Conservation (phyloP, 768 basidiomycete species). For the Phlebiopsis gigantea region DNA sequence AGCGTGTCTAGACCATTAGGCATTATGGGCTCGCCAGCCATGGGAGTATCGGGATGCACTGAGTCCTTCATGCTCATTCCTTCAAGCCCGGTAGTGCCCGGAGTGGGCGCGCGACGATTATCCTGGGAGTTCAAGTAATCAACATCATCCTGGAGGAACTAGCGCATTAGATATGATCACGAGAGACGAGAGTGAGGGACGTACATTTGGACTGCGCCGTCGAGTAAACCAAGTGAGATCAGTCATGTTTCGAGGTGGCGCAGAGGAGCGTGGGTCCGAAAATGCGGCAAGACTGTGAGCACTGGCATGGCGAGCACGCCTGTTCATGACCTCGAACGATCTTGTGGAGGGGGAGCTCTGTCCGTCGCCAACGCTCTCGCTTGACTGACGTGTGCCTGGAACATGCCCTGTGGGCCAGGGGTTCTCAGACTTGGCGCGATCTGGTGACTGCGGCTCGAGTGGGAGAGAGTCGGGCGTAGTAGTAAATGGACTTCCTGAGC, state of each 20-base stretch:
- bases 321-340: constrained; percentile 46
- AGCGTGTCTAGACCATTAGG: constrained; percentile 34
- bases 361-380: constrained; percentile 29
- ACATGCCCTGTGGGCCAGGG: constrained; percentile 25
- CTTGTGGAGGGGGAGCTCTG: constrained; percentile 27
- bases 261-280: constrained; percentile 38
- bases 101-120: constrained; percentile 47
- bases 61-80: constrained; percentile 34
- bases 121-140: constrained; percentile 62
- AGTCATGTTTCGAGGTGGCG: constrained; percentile 48
- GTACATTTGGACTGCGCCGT: constrained; percentile 57
- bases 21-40: constrained; percentile 13
- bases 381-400: constrained; percentile 32
- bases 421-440: constrained; percentile 28
- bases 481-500: constrained; percentile 3
- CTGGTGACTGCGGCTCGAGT: constrained; percentile 23
- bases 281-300: constrained; percentile 35
- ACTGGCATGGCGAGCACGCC: constrained; percentile 50
- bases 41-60: constrained; percentile 18
- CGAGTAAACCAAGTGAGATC: constrained; percentile 79
- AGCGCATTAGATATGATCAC: constrained; percentile 35
- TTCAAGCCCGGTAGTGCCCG: constrained; percentile 42
- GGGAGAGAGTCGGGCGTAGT: constrained; percentile 25
- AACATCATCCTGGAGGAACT: constrained; percentile 54
- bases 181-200: constrained; percentile 29